These are phyloP conservation scores for Jatropha podagrica DNA, from an alignment of 441 rosid genomes.

Conservation along the genomic window DNA sequence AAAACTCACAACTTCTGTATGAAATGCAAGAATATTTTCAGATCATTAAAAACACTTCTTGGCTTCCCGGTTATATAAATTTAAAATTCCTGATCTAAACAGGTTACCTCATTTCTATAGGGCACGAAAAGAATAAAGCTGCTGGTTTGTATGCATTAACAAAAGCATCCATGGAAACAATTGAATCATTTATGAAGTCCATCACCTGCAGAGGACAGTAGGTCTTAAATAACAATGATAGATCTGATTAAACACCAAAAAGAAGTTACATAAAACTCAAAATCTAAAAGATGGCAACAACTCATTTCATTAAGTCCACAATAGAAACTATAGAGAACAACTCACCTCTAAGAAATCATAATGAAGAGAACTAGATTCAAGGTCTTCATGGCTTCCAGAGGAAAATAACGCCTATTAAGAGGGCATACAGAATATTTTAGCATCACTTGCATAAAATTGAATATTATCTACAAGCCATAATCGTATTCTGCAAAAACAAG, in stretches of 20 bases:
- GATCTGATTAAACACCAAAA: conserved; percentile 4
- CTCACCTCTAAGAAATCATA: conserved; percentile 80
- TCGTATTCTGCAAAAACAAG: neutral
- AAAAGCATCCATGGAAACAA: conserved; percentile 87
- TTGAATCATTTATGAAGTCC: conserved; percentile 96
- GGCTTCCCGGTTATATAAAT: conserved; percentile 6
- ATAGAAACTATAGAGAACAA: conserved; percentile 12
- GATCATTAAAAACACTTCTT: neutral
- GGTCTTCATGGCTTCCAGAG: conserved; percentile 45
- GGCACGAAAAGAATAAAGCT: conserved; percentile 64
- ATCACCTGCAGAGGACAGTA: conserved; percentile 53
- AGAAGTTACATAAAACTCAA: neutral
- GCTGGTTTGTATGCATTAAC: conserved; percentile 68
- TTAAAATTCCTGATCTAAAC: conserved; percentile 15
- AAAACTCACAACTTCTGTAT: neutral
- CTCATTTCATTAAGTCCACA: neutral
- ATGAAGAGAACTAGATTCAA: conserved; percentile 42
- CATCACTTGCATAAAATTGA: neutral
- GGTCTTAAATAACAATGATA: neutral
- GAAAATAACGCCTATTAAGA: conserved; percentile 52
- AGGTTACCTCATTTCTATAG: conserved; percentile 74
- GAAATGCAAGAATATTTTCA: neutral
- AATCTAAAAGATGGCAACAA: neutral
- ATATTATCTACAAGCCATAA: neutral
- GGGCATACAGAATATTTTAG: neutral